These are phyloP conservation scores for Leishmania amazonensis DNA, from an alignment of 208 protist species.

Conservation along the genomic window DNA sequence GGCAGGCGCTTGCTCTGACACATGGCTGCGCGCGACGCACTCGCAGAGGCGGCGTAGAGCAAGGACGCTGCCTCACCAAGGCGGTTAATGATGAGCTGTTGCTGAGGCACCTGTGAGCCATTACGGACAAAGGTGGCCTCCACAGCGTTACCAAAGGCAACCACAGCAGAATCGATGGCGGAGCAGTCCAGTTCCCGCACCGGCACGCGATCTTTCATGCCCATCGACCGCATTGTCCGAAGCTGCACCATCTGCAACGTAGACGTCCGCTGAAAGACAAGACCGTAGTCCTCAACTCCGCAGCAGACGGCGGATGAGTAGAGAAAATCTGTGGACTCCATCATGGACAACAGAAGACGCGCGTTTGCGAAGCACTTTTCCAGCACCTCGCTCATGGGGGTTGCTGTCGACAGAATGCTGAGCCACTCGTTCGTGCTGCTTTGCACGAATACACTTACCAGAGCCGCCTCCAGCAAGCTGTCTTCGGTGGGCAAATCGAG, in stretches of 20 bases:
- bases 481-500: slow-evolving; percentile 80
- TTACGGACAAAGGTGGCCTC: slow-evolving; percentile 81
- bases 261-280: slow-evolving; percentile 84
- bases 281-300: slow-evolving; percentile 83
- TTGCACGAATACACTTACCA: slow-evolving; percentile 75
- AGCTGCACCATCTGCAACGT: slow-evolving; percentile 84
- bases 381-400: slow-evolving; percentile 47
- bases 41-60: slow-evolving; percentile 81
- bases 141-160: slow-evolving; percentile 82
- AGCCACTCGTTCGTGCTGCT: slow-evolving; percentile 54
- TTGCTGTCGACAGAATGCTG: slow-evolving; percentile 59
- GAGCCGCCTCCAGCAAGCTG: slow-evolving; percentile 75
- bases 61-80: slow-evolving; percentile 78
- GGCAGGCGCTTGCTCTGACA: slow-evolving; percentile 67
- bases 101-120: slow-evolving; percentile 61
- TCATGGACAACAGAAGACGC: slow-evolving; percentile 56
- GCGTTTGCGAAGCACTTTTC: slow-evolving; percentile 56
- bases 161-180: slow-evolving; percentile 72
- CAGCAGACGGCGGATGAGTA: slow-evolving; percentile 80
- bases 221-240: slow-evolving; percentile 59
- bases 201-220: slow-evolving; percentile 70
- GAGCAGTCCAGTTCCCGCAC: slow-evolving; percentile 69
- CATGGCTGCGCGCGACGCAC: slow-evolving; percentile 77
- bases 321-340: slow-evolving; percentile 78
- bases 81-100: slow-evolving; percentile 83